Conservation (phyloP, 306 rosid species). For the Erythrophleum fordii region DNA sequence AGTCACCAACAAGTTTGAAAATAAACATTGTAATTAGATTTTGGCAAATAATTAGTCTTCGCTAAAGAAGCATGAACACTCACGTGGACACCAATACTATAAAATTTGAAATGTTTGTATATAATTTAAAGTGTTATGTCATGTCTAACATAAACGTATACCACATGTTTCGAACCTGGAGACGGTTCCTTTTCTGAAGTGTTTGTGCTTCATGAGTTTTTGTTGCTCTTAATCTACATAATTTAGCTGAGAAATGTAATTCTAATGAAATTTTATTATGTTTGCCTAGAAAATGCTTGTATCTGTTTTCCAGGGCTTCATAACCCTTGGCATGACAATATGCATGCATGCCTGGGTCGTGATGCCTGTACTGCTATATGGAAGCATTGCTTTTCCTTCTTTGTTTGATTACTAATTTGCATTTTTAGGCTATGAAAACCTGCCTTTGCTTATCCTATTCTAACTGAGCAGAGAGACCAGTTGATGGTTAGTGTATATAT, state of each 20-base stretch:
- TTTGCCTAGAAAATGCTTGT: too few species aligned
- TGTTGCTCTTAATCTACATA: too few species aligned
- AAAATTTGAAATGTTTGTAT: too few species aligned
- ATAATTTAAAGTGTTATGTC: too few species aligned
- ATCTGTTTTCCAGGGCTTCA: background rate
- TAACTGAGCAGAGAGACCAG: background rate
- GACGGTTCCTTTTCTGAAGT: too few species aligned
- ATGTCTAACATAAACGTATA: too few species aligned
- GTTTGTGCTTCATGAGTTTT: too few species aligned
- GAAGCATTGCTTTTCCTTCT: background rate
- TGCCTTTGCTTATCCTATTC: background rate
- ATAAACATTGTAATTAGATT: too few species aligned
- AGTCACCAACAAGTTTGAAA: background rate
- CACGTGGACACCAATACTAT: too few species aligned
- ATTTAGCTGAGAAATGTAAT: background rate
- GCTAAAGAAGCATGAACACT: too few species aligned
- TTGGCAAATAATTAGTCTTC: background rate
- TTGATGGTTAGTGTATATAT: too few species aligned
- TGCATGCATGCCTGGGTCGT: background rate
- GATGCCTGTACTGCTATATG: background rate
- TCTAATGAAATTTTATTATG: background rate
- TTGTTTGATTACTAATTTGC: background rate
- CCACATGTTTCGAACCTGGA: too few species aligned
- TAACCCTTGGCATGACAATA: background rate
- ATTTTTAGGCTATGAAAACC: background rate